Evolutionary conservation across 371 early-diverging fungal genomes (phyloP), one percentile per base, ranked within the genome.

Genomic region (Sporodiniella umbellata): DNA sequence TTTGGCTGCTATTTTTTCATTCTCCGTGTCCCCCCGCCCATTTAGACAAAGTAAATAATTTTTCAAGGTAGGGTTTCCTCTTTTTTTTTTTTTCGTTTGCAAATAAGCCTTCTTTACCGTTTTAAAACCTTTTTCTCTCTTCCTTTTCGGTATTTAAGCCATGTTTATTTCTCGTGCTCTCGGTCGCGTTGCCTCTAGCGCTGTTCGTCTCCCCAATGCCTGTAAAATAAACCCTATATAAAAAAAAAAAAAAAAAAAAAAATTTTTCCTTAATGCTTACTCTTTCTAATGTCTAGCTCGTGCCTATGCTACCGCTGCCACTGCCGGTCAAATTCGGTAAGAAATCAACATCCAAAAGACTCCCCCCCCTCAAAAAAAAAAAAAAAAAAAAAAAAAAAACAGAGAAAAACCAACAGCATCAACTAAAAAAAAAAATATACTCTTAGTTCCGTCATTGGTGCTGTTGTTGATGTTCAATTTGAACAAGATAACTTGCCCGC

Each of bases 391-490:
- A 30, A 24, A 12, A 24, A 33, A 47, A 19, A 47, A 33, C 31
- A 11, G 30, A 28, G 22, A 21, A 17, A 3, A n/a, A 6, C n/a
- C 4, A 14, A 35, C n/a, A 17, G 11, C 24, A 44, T 18, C 37
- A 26, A 31, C 11, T 22, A 18, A 37, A 22, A n/a, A n/a, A n/a
- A n/a, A n/a, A 15, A n/a, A 35, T 24, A 3, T 45, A 21, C 33
- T 15, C 22, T 8, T 54, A 59, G 60, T 45, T 54, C 54, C 54
- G 94, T 95, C 60, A 95, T 95, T 74, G 96, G 96, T 82, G 95
- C 96, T 78, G 95, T 95, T 70, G 96, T 95, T 62, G 96, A 95
- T 64, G 96, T 95, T 45, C 95, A 94, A 80, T 95, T 94, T 73
- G 92, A 90, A 58, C 79, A 87, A 69, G 89, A 89, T 43, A 81